Evolutionary conservation across 768 basidiomycete species (phyloP), one percentile per base, ranked within the genome.

Genomic region (Lactarius pseudohatsudake): DNA sequence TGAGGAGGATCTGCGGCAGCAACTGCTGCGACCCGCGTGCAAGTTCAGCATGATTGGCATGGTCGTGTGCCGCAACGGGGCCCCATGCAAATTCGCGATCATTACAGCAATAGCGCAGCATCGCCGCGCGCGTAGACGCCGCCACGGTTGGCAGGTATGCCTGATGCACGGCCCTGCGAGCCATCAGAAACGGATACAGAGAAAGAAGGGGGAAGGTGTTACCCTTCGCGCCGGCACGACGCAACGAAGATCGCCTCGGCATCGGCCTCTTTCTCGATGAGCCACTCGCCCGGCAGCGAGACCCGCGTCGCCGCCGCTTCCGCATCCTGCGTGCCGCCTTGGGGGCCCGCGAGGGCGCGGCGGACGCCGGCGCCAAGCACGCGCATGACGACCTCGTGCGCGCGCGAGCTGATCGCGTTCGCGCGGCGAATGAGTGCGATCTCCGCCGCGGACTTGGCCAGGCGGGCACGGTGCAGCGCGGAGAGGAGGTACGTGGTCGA

Each of bases 111-210:
- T 98, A 98, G 73, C 98, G 96, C 4, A 98, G 80, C 0, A 94
- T 97, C 1, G 93, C 89, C 4, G 95, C 94, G 22, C 93, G 84
- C 3, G 85, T 86, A 0, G 94, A 90, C 0, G 90, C 88, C 1
- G 96, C 96, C 3, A 95, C 91, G 62, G 97, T 97, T 1, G 96
- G 95, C 10, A 92, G 81, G 76, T 98, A 98, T 0, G 95, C 93
- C 77, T 96, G n/a, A n/a, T n/a, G 90, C 11, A 87, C 82, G 1
- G 94, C 82, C 20, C 94, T 96, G 26, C 26, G 32, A 9, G 55
- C 32, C n/a, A 41, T 57, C n/a, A 6, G 15, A 47, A 2, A 62
- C 34, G 61, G 61, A 36, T 16, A 40, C 53, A 59, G 47, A n/a
- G n/a, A n/a, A n/a, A n/a, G n/a, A 47, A 54, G 56, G 62, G 28